These are phyloP conservation scores for Prototheca cutis DNA, from an alignment of 163 green algal genomes.

Conservation along the genomic window DNA sequence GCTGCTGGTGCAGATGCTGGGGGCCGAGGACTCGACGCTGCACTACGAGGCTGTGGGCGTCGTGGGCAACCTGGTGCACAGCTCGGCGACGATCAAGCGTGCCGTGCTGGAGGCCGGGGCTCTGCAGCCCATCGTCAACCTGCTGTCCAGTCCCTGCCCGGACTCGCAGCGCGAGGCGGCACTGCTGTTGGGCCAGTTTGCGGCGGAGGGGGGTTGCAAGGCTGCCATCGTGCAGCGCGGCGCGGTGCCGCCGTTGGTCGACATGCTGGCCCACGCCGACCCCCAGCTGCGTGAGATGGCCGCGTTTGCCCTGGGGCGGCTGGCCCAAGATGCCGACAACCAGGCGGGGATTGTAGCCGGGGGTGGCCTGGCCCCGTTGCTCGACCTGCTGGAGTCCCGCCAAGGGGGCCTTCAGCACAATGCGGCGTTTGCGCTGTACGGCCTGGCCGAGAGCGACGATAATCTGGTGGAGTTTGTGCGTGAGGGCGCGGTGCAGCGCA, in stretches of 20 bases:
- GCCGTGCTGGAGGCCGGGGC: constrained; percentile 82
- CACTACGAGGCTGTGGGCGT: constrained; percentile 98
- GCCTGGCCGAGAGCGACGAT: constrained; percentile 94
- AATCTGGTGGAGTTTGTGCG: constrained; percentile 90
- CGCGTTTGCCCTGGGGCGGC: constrained; percentile 90
- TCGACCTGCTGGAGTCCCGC: constrained; percentile 83
- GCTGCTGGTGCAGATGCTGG: constrained; percentile 91
- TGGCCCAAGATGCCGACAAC: constrained; percentile 96
- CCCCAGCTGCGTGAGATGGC: constrained; percentile 90
- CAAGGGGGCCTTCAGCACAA: constrained; percentile 90
- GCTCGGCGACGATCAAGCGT: constrained; percentile 54
- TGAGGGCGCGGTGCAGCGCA: constrained; percentile 71
- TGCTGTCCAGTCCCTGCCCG: constrained; percentile 74
- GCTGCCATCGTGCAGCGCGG: constrained; percentile 91
- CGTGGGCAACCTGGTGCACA: constrained; percentile 97
- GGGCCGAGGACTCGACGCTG: constrained; percentile 77
- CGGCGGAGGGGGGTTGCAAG: constrained; percentile 61
- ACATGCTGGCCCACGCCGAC: constrained; percentile 77
- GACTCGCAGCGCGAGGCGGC: constrained; percentile 93
- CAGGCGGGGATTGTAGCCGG: constrained; percentile 80
- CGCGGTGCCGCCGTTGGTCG: constrained; percentile 82
- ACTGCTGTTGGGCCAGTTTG: constrained; percentile 91
- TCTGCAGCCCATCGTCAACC: constrained; percentile 92
- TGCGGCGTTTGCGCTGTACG: constrained; percentile 92
- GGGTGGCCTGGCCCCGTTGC: constrained; percentile 71